Conservation (phyloP, 2,329 filamentous ascomycete genomes). For the Hypoxylon sp. region DNA sequence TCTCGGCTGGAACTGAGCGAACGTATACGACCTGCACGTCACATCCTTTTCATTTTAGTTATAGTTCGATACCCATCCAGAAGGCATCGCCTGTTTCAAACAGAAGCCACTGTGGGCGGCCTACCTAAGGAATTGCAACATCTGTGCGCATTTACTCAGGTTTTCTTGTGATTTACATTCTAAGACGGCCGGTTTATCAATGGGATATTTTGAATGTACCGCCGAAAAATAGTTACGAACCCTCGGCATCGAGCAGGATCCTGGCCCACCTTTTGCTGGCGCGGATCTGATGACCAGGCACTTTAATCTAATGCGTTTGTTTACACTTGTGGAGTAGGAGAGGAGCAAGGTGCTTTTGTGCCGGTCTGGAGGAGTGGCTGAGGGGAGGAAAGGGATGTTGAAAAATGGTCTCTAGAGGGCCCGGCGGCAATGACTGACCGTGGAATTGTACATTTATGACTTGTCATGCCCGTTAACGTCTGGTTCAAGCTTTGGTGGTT, state of each 20-base stretch:
- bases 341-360: slow-evolving; percentile 42
- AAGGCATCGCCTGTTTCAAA: slow-evolving; percentile 51
- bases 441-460: slow-evolving; percentile 52
- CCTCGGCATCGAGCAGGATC: slow-evolving; percentile 50
- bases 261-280: slow-evolving; percentile 56
- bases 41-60: slow-evolving; percentile 54
- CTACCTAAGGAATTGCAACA: slow-evolving; percentile 52
- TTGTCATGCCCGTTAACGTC: slow-evolving; percentile 46
- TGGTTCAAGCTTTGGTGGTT: slow-evolving; percentile 42
- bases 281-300: slow-evolving; percentile 50
- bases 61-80: slow-evolving; percentile 64
- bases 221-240: slow-evolving; percentile 43
- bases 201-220: slow-evolving; percentile 43
- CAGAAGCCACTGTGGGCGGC: slow-evolving; percentile 45
- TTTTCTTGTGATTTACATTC: slow-evolving; percentile 55
- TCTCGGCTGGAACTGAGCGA: slow-evolving; percentile 88
- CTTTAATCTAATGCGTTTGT: slow-evolving; percentile 54
- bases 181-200: slow-evolving; percentile 44
- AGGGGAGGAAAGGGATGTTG: slow-evolving; percentile 43
- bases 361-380: slow-evolving; percentile 46
- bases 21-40: slow-evolving; percentile 54
- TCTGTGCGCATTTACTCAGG: slow-evolving; percentile 50
- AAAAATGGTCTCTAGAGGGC: slow-evolving; percentile 47
- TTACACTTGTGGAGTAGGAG: slow-evolving; percentile 41
- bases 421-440: slow-evolving; percentile 43